Evolutionary conservation across 495 filamentous ascomycete species (phyloP), one percentile per base, ranked within the genome.

Genomic region (Xeromyces bisporus): DNA sequence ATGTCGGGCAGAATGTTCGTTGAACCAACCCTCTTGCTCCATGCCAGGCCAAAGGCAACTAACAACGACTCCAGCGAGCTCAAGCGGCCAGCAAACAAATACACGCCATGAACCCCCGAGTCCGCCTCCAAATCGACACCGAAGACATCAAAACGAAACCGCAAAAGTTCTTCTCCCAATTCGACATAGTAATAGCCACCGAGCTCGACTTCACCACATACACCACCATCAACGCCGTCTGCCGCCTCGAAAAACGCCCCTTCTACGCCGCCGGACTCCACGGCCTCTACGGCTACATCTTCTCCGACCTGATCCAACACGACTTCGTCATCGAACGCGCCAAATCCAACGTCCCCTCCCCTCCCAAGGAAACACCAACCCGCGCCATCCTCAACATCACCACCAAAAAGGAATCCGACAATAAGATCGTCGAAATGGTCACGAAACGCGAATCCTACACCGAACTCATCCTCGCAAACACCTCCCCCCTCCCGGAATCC

Each of bases 241-340:
- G 82, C 23, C 77, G 85, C 18, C 55, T 87, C 14, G 67, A 75
- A 33, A 63, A 69, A 36, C 67, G 71, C 23, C 74, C 80, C 14
- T 93, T 93, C 58, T 97, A 97, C 54, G 84, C 85, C 17, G 80
- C 82, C 12, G 75, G 71, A 27, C 69, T 77, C 7, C 84, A 93
- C 49, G 89, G 89, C 15, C 67, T 94, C 45, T 93, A 92, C 53
- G 91, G 91, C 17, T 97, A 80, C 48, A 76, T 92, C 31, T 97
- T 97, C 51, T 77, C 82, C 13, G 89, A 97, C 47, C 64, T 97
- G 8, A 80, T 91, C 43, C 63, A 66, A 27, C 89, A 96, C 48
- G 72, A 83, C 35, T 97, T 80, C 38, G 73, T 89, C 23, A 74
- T 93, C 38, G 75, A 92, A 58, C 75, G 89, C 23, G 68, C 77